Percentiles rank a stretch among this genome's conserved stretches.
Evolutionary conservation across 805 yeast genomes (phyloP).

Genomic region (Clavispora asparagi): DNA sequence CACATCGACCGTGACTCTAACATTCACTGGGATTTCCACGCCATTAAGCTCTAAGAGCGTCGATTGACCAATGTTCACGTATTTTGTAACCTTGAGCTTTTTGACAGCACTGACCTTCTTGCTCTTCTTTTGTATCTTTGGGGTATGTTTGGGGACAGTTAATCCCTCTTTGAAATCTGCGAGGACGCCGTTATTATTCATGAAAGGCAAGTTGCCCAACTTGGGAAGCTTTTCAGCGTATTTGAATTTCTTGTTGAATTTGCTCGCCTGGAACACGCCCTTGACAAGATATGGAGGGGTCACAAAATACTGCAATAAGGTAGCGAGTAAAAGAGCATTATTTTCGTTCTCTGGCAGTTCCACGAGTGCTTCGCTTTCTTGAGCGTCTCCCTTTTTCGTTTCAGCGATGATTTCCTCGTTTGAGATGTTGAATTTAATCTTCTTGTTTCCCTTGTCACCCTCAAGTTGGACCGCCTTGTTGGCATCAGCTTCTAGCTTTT

Average conservation of each 20-base stretch:
- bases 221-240: conserved; percentile 69
- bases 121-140: conserved; percentile 35
- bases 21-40: conserved; percentile 64
- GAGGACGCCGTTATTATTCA: conserved; percentile 41
- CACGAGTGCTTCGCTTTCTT: conserved; percentile 12
- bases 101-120: conserved; percentile 35
- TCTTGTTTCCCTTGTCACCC: conserved; percentile 22
- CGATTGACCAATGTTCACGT: conserved; percentile 68
- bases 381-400: conserved; percentile 8
- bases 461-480: conserved; percentile 17
- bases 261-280: conserved; percentile 48
- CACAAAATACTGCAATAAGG: conserved; percentile 70
- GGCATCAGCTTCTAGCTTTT: conserved; percentile 17
- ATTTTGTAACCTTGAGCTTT: conserved; percentile 57
- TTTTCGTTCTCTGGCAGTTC: conserved; percentile 15
- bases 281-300: conserved; percentile 80
- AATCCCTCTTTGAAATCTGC: conserved; percentile 59
- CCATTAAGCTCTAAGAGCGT: conserved; percentile 52
- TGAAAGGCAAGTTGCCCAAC: conserved; percentile 69
- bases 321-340: conserved; percentile 54
- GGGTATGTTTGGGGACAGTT: conserved; percentile 40
- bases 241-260: conserved; percentile 42
- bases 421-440: conserved; percentile 26
- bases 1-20: conserved; percentile 75
- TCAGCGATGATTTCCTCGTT: conserved; percentile 24